Evolutionary conservation across 2,329 filamentous ascomycete genomes (phyloP), one percentile per base, ranked within the genome.

Genomic region (Cytospora piceicola): DNA sequence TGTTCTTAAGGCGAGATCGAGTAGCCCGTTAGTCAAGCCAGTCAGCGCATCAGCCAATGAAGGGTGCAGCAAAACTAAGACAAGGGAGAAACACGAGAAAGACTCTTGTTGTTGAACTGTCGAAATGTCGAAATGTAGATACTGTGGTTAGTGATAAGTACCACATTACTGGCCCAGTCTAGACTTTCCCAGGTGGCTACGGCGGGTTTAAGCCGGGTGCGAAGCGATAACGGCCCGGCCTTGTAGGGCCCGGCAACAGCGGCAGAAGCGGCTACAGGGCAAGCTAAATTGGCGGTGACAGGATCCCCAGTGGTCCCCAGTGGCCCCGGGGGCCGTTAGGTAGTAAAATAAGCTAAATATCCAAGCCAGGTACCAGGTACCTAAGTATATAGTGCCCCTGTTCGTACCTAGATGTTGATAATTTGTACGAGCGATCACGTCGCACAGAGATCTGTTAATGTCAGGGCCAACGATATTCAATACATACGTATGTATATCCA

Each of bases 51-150:
- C 59, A 49, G 32, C 60, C 60, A 62, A 62, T 52, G 20, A 62
- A 55, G 46, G 34, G 27, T 32, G 52, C 52, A 49, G 42, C 51
- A 39, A 62, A 36, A 49, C n/a, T 30, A 39, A 62, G 12, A 61
- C 49, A 42, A 54, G 24, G 8, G 22, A 42, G 9, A 29, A 39
- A 49, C 17, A 36, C 27, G 30, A 20, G 6, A 8, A 2, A 12
- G 11, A 17, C 3, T 2, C 17, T n/a, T 42, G 39, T 15, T 36
- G 14, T 14, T 12, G 34, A 15, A 36, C 15, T 36, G 4, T 42
- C 11, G 20, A 42, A 42, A 5, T 42, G 17, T 42, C 20, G 39
- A 42, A n/a, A 20, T 39, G 36, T 39, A 39, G 27, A 29, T 29
- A 29, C 27, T 29, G 27, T 29, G 27, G 27, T 29, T 29, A 29